Conservation (phyloP, 2,329 filamentous ascomycete species). For the Chalaropsis thielavioides region DNA sequence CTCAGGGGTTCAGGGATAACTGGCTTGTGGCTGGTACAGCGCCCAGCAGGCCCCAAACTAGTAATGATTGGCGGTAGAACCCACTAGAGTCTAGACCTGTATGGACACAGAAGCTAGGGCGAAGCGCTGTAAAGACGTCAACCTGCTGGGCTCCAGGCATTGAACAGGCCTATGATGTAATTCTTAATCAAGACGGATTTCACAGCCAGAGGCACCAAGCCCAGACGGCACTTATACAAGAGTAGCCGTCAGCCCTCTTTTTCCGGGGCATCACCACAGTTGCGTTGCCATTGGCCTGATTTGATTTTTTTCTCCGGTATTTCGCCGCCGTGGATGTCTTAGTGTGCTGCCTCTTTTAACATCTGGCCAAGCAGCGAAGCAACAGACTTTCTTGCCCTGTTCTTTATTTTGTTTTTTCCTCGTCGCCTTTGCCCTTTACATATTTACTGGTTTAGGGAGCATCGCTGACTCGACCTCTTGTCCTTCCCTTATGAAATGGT, state of each 20-base stretch:
- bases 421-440: too few species aligned
- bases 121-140: neutral
- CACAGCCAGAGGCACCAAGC: neutral
- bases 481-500: constrained; percentile 2
- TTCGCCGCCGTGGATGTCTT: neutral
- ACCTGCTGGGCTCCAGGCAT: neutral
- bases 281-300: neutral
- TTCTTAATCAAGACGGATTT: neutral
- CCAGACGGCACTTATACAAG: neutral
- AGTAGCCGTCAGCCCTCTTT: neutral
- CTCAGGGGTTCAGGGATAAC: neutral
- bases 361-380: too few species aligned
- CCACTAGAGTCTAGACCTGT: neutral
- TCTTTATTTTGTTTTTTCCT: neutral
- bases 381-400: too few species aligned
- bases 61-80: neutral
- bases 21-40: neutral
- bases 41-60: neutral
- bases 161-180: neutral
- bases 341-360: constrained; percentile 2
- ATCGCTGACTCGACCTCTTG: neutral
- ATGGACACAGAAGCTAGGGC: neutral
- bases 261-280: neutral
- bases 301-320: neutral
- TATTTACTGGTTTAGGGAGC: too few species aligned